phyloP scores from a whole-genome alignment of 1,139 yeast genomes.

The Candida sanyaensis region DNA sequence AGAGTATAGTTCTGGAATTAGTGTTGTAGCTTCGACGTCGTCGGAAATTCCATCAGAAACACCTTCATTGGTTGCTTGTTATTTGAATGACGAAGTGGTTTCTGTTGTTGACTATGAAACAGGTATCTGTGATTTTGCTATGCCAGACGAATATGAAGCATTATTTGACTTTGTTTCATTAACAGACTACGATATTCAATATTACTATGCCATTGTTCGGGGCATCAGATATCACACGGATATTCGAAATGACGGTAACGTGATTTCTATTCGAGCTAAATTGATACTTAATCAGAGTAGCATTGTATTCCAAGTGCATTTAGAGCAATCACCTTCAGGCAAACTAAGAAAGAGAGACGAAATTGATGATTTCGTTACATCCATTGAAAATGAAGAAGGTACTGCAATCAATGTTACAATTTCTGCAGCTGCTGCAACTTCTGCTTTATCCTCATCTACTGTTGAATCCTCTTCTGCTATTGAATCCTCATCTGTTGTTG shows the following conservation, averaged over 20 bases:
- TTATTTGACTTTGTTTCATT: slow-evolving; percentile 26
- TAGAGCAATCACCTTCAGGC: slow-evolving; percentile 31
- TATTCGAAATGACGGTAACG: slow-evolving; percentile 37
- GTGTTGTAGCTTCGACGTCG: neutral
- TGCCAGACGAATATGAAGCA: slow-evolving; percentile 31
- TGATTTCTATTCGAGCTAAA: slow-evolving; percentile 36
- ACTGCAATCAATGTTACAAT: too few relatives aligned
- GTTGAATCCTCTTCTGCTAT: too few relatives aligned
- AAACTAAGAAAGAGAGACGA: too few relatives aligned
- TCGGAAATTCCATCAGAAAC: neutral
- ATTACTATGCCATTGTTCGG: slow-evolving; percentile 34
- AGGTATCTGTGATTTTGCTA: slow-evolving; percentile 40
- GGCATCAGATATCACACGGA: slow-evolving; percentile 33
- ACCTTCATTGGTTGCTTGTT: slow-evolving; percentile 30
- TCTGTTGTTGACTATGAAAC: slow-evolving; percentile 44
- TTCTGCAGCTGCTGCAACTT: too few relatives aligned
- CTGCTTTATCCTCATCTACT: too few relatives aligned
- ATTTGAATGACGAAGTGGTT: slow-evolving; percentile 32
- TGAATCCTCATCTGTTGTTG: too few relatives aligned
- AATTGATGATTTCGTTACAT: too few relatives aligned
- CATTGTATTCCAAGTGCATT: slow-evolving; percentile 36
- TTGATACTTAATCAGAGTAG: slow-evolving; percentile 22
- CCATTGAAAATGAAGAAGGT: too few relatives aligned
- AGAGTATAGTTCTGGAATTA: too few relatives aligned
- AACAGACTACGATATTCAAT: slow-evolving; percentile 37